Conservation (phyloP, 176 grass and related monocot species). For the Secale cereale region DNA sequence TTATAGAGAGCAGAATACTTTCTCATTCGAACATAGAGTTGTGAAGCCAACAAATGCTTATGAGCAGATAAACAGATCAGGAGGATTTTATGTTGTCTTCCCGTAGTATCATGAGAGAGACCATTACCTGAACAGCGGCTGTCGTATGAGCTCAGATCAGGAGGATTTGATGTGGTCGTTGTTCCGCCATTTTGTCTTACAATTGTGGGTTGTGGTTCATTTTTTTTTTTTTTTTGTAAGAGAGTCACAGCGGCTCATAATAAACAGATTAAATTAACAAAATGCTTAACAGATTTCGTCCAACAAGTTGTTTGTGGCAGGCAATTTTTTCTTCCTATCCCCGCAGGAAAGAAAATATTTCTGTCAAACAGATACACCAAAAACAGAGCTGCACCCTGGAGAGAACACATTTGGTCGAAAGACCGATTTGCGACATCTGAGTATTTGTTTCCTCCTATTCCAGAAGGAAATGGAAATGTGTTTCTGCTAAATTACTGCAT, state of each 20-base stretch:
- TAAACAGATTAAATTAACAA: not conserved
- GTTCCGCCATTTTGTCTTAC: not conserved
- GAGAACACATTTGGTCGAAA: not conserved
- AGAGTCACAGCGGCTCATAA: not conserved
- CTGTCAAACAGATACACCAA: not conserved
- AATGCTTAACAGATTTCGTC: not conserved
- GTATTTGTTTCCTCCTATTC: not conserved
- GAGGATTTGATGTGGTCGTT: not conserved
- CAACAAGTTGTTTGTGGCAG: not conserved
- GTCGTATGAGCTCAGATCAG: constrained; percentile 51
- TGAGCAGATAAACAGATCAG: too few species aligned
- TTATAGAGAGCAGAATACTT: too few species aligned
- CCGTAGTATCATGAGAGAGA: not conserved
- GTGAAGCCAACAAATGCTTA: too few species aligned
- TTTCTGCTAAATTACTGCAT: not conserved
- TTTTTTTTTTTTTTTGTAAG: not conserved
- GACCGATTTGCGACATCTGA: not conserved
- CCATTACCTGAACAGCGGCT: constrained; percentile 50
- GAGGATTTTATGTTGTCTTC: too few species aligned
- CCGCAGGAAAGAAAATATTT: not conserved
- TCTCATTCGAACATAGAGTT: too few species aligned
- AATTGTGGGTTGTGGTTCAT: not conserved
- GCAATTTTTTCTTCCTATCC: not conserved
- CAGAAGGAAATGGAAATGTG: not conserved
- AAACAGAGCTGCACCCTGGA: not conserved